phyloP scores from a whole-genome alignment of 352 stramenopile genomes.

The Globisporangium viniferum region DNA sequence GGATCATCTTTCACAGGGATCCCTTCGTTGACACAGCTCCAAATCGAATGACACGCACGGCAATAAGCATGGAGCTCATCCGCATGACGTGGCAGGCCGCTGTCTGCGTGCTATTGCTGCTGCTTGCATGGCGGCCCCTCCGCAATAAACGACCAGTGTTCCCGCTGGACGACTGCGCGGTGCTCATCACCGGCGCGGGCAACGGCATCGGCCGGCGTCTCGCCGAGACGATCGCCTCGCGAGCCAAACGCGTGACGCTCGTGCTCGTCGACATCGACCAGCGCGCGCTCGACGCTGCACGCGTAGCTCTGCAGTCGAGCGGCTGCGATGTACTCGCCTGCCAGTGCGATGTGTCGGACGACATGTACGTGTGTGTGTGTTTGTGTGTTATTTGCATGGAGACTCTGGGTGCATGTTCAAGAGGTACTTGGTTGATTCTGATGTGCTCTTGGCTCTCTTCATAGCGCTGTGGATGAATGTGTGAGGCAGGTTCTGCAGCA shows the following conservation, averaged over 20 bases:
- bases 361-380: slow-evolving; percentile 27
- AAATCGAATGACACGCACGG: neutral
- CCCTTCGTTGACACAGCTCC: neutral
- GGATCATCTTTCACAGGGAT: neutral
- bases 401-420: neutral
- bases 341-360: slow-evolving; percentile 62
- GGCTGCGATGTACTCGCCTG: slow-evolving; percentile 28
- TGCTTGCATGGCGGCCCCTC: neutral
- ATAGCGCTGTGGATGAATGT: slow-evolving; percentile 33
- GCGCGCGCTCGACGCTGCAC: slow-evolving; percentile 28
- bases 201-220: slow-evolving; percentile 52
- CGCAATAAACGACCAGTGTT: slow-evolving; percentile 17
- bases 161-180: slow-evolving; percentile 39
- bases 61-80: neutral
- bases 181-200: slow-evolving; percentile 67
- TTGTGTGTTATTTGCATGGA: neutral
- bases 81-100: neutral
- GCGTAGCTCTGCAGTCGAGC: slow-evolving; percentile 19
- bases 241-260: slow-evolving; percentile 34
- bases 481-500: slow-evolving; percentile 25
- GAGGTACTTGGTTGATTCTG: neutral
- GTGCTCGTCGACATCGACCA: slow-evolving; percentile 65
- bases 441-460: neutral
- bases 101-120: slow-evolving; percentile 1
- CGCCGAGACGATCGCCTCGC: slow-evolving; percentile 28